A percentile compares a stretch with the other conserved stretches of the same genome.
Evolutionary conservation across 805 yeast species (phyloP).

Genomic region (Cyberlindnera maclurae): DNA sequence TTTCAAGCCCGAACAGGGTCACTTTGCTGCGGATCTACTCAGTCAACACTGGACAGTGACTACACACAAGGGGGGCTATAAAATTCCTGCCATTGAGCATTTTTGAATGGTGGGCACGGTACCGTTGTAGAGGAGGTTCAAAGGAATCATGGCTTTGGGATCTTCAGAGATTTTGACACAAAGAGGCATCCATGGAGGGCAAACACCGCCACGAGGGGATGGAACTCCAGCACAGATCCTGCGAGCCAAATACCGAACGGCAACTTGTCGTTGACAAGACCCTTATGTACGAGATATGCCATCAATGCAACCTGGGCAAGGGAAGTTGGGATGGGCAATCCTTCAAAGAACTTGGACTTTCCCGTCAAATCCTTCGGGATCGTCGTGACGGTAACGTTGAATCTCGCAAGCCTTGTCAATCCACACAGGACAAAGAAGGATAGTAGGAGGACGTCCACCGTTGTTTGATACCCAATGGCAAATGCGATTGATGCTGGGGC

Average conservation of each 20-base stretch:
- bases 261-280: conserved; percentile 40
- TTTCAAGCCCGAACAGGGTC: too few relatives aligned
- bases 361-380: conserved; percentile 87
- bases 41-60: too few relatives aligned
- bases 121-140: too few relatives aligned
- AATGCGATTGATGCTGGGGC: conserved; percentile 94
- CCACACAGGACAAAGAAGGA: conserved; percentile 90
- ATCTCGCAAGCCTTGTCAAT: conserved; percentile 86
- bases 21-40: too few relatives aligned
- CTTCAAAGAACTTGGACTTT: conserved; percentile 88
- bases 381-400: conserved; percentile 88
- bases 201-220: conserved; percentile 59
- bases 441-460: conserved; percentile 69
- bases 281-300: conserved; percentile 57
- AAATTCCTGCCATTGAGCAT: too few relatives aligned
- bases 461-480: conserved; percentile 81
- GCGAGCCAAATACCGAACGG: conserved; percentile 60
- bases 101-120: too few relatives aligned
- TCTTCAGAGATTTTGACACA: conserved; percentile 83
- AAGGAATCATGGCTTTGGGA: conserved; percentile 63
- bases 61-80: too few relatives aligned
- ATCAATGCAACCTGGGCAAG: conserved; percentile 64
- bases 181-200: conserved; percentile 81
- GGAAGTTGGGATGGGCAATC: conserved; percentile 91
- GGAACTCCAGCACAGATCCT: conserved; percentile 63